phyloP scores from a whole-genome alignment of 768 basidiomycete genomes.

The Boletus bicolor region DNA sequence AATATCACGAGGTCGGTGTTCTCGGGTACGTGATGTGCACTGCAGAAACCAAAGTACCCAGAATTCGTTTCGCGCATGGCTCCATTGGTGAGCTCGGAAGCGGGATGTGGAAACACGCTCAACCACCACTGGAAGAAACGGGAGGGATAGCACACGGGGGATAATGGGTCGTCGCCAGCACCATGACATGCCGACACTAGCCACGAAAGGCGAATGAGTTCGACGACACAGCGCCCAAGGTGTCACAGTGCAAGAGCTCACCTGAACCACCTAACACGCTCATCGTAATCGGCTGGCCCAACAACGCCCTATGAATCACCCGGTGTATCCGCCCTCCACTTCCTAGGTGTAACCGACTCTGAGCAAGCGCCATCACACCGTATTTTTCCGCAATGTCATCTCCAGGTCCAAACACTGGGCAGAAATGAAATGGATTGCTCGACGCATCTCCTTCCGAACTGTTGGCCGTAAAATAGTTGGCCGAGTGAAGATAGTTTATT shows the following conservation, averaged over 20 bases:
- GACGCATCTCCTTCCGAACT: constrained; percentile 33
- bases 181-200: constrained; percentile 92
- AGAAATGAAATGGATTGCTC: constrained; percentile 81
- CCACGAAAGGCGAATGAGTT: background rate
- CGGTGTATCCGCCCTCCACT: constrained; percentile 80
- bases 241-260: constrained; percentile 34
- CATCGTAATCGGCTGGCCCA: constrained; percentile 85
- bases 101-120: constrained; percentile 94
- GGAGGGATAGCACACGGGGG: constrained; percentile 86
- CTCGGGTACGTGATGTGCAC: constrained; percentile 90
- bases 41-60: constrained; percentile 94
- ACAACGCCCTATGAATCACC: constrained; percentile 77
- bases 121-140: constrained; percentile 98
- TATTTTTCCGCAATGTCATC: constrained; percentile 80
- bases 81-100: constrained; percentile 96
- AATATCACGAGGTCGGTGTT: constrained; percentile 91
- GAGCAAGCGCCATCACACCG: constrained; percentile 68
- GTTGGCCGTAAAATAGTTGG: constrained; percentile 26
- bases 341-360: constrained; percentile 73
- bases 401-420: constrained; percentile 80
- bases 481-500: constrained; percentile 79
- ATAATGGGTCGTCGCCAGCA: constrained; percentile 86
- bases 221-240: background rate
- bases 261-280: constrained; percentile 87
- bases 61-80: constrained; percentile 91